phyloP scores from a whole-genome alignment of 2,329 filamentous ascomycete species.

The Drechslerella coelobrocha region DNA sequence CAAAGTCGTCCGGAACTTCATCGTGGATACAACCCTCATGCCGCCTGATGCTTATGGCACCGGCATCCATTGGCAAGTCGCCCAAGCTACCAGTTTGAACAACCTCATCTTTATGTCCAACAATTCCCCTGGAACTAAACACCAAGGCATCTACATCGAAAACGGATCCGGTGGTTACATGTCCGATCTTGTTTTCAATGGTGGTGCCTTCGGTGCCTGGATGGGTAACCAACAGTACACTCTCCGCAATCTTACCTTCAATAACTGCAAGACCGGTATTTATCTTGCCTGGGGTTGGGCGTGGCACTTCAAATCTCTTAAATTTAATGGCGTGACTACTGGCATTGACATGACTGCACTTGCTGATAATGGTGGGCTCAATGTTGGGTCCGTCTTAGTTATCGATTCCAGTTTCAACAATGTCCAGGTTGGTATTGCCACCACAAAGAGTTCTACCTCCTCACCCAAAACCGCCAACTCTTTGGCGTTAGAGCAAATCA shows the following conservation, averaged over 20 bases:
- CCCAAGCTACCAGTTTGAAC: conserved; percentile 67
- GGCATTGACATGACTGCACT: conserved; percentile 73
- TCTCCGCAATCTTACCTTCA: conserved; percentile 78
- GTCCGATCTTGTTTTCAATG: conserved; percentile 81
- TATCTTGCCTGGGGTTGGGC: conserved; percentile 87
- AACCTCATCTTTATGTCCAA: conserved; percentile 65
- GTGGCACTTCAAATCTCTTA: conserved; percentile 74
- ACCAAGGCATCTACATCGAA: conserved; percentile 69
- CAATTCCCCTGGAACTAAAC: conserved; percentile 54
- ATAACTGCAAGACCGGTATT: conserved; percentile 79
- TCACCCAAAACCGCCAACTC: conserved; percentile 58
- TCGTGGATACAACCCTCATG: conserved; percentile 76
- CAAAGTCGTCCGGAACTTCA: conserved; percentile 80
- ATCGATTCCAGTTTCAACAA: conserved; percentile 80
- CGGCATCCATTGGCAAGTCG: conserved; percentile 73
- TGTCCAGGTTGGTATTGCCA: conserved; percentile 77
- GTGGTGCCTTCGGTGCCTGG: conserved; percentile 70
- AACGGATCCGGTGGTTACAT: conserved; percentile 78
- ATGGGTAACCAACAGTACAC: conserved; percentile 70
- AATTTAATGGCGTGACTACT: conserved; percentile 75
- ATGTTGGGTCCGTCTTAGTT: conserved; percentile 83
- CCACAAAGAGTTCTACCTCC: conserved; percentile 75
- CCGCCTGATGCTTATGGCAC: conserved; percentile 57
- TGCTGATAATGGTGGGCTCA: conserved; percentile 58
- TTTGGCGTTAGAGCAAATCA: conserved; percentile 69